phyloP scores from a whole-genome alignment of 805 yeast species.

The Cyberlindnera veronae region DNA sequence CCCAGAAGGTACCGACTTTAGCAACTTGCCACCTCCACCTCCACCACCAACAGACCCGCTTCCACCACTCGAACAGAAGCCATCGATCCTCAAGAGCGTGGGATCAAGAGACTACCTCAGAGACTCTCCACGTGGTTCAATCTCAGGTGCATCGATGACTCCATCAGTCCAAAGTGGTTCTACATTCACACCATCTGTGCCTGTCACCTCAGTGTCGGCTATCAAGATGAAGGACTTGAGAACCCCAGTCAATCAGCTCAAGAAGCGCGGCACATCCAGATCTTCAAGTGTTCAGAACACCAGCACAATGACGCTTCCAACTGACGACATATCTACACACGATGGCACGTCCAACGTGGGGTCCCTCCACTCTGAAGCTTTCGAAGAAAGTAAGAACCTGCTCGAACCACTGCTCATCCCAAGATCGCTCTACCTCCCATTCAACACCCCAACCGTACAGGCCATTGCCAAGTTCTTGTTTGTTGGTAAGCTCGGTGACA shows the following conservation, averaged over 20 bases:
- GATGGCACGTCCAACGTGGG: conserved; percentile 17
- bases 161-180: conserved; percentile 2
- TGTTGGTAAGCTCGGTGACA: conserved; percentile 76
- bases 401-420: conserved; percentile 67
- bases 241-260: conserved; percentile 15
- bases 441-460: conserved; percentile 53
- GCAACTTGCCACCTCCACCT: conserved; percentile 48
- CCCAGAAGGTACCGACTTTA: conserved; percentile 27
- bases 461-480: conserved; percentile 72
- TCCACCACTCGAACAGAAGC: conserved; percentile 27
- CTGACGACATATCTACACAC: conserved; percentile 17
- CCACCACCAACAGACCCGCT: conserved; percentile 56
- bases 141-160: conserved; percentile 30
- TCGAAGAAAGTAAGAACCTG: conserved; percentile 22
- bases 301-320: neutral
- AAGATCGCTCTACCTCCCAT: conserved; percentile 66
- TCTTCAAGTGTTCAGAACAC: conserved; percentile 16
- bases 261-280: conserved; percentile 20
- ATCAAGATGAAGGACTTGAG: conserved; percentile 23
- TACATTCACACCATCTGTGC: neutral
- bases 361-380: conserved; percentile 12
- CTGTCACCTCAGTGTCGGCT: conserved; percentile 4
- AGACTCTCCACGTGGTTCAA: conserved; percentile 47
- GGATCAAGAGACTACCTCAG: conserved; percentile 20
- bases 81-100: conserved; percentile 9